Evolutionary conservation across 768 basidiomycete species (phyloP), one percentile per base, ranked within the genome.

Genomic region (Pisolithus tinctorius): DNA sequence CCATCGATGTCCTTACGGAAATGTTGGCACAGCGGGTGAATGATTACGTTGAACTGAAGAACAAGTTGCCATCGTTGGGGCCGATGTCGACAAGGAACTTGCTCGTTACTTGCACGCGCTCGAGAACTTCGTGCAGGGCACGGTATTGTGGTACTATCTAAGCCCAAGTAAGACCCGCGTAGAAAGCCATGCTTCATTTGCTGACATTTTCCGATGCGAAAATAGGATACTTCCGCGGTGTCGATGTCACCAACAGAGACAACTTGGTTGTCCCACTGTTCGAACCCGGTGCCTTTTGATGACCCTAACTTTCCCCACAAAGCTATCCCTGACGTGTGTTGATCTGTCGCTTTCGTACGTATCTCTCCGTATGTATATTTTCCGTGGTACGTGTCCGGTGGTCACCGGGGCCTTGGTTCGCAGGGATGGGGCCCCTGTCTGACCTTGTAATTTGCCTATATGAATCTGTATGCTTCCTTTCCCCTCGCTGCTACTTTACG

Each of bases 91-190:
- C 48, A 52, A 51, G n/a, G 70, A 71, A 20, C 57, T 71, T 17
- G 60, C 50, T 9, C 56, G 60, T n/a, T 72, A 71, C 53, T 47
- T 67, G 53, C 50, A 56, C 36, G 70, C 70, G 4, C 53, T 71
- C 13, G 70, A 71, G 49, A 69, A 71, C 53, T 71, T 72, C 41
- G 64, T 66, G 1, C 70, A 71, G 46, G 70, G 70, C 16, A 71
- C 70, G 9, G 68, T 72, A 14, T 36, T 71, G 48, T 71, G 70
- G 70, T 71, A 71, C 53, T 72, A 71, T 41, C 61, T 71, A 14
- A 71, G 69, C 52, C 70, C 70, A 29, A 65, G 70, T 71, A 54
- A 58, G 70, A 23, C 6, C 27, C 50, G 30, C 13, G n/a, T 11
- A 20, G 49, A 38, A 20, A 46, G 55, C 45, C 37, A 6, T 9